Evolutionary conservation across 1,284 basidiomycete species (phyloP), one percentile per base, ranked within the genome.

Genomic region (Ustilago trichophora): DNA sequence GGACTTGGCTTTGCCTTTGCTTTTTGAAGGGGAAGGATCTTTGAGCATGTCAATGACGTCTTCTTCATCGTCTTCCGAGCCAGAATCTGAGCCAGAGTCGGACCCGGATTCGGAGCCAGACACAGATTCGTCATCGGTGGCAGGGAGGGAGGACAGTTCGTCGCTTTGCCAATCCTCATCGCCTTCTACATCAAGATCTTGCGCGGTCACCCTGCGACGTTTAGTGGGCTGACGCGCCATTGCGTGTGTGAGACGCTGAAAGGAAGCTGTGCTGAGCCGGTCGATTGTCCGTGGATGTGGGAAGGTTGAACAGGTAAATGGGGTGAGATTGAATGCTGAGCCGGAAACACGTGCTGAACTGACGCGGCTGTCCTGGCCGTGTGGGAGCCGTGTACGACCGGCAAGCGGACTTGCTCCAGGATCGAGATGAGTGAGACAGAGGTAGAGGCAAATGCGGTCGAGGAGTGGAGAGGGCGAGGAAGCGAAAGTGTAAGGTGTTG

Each of bases 111-210:
- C 48, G 2, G 58, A 62, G 11, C 21, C 34, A 4, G 56, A 58
- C n/a, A 34, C 45, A 3, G 34, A 35, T 21, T 63, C 53, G 18
- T 52, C 56, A 31, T 66, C 63, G 8, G 53, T 48, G 24, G 49
- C 65, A n/a, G 49, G 45, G 9, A 63, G 58, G 3, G 65, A 68
- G 12, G 65, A 68, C 13, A 68, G 50, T 38, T 6, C 65, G 54
- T 63, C 58, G 33, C 45, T 50, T 34, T 60, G 64, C 65, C 65
- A 68, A 34, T 68, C 65, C 11, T 68, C 47, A 33, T 63, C 58
- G 8, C 65, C 65, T 38, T 62, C 58, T 2, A 55, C 65, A 15
- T 68, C 65, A 13, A 68, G 48, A 1, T 54, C 43, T 24, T 56
- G 52, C 4, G 37, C n/a, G 1, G 50, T n/a, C 4, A 59, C 32